Base-by-base conservation (phyloP, 179 eudicot genomes). In the Silene noctiflora region DNA sequence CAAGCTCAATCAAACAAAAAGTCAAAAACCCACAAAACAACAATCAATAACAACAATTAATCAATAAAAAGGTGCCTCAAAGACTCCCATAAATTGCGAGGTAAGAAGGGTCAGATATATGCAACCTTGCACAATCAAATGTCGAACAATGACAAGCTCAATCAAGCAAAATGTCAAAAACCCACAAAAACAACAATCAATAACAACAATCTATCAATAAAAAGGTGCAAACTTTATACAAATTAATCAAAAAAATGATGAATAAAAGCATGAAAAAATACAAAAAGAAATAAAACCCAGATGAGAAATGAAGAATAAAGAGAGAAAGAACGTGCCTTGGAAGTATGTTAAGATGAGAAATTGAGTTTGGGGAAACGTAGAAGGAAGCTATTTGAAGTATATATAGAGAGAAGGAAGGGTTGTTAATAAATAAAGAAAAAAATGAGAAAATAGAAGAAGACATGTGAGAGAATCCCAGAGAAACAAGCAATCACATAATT, bases 341-440 rank as follows among this genome's bases (percentile, higher is more conserved):
- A 6, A 65, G 77, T 73, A 14, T 59, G 65, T 11, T 22, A 51
- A 10, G 42, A 61, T 29, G 71, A 58, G 75, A 25, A 63, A 74
- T 22, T 61, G 76, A 74, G 66, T 75, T 64, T 61, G 79, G 19
- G 31, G 79, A 78, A 66, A 6, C 68, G 68, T 78, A 12, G 8
- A 69, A 64, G 60, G 31, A 31, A 76, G 56, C 22, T 51, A 60
- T 16, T 53, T 53, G 46, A 39, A 59, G 66, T 58, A 66, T 64
- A 56, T 65, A 71, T 59, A 60, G 48, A 46, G 48, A 65, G 71
- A 64, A 25, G 25, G 59, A 24, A 31, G 10, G 42, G 78, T 39
- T 42, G 53, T 65, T 44, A 14, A 46, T 2, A 39, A 39, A 39
- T 39, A 0, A 39, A 39, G 10, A 39, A 39, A 8, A 7, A 39